These are phyloP conservation scores for Diplotaxis tenuifolia DNA, from an alignment of 345 rosid genomes.

Conservation along the genomic window DNA sequence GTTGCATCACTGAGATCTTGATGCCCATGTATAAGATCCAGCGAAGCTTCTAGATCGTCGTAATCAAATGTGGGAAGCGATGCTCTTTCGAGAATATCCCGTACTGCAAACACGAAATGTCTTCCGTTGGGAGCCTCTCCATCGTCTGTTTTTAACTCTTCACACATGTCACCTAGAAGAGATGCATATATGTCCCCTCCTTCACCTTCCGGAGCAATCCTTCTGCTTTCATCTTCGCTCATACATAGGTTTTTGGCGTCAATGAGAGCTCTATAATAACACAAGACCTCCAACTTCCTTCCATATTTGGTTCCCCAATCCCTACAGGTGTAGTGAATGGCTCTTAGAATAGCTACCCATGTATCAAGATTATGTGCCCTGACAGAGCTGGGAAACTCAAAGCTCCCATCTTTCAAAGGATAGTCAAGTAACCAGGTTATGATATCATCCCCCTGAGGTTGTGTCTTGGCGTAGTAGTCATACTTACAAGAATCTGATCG, in stretches of 20 bases:
- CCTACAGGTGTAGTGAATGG: slow-evolving; percentile 25
- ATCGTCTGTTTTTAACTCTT: neutral
- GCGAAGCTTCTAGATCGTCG: neutral
- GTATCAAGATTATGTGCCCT: slow-evolving; percentile 19
- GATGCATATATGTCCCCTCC: slow-evolving; percentile 26
- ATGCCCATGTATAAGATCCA: slow-evolving; percentile 11
- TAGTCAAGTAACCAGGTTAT: slow-evolving; percentile 24
- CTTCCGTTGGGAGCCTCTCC: neutral
- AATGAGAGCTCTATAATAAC: neutral
- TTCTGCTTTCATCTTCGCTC: slow-evolving; percentile 22
- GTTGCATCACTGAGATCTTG: slow-evolving; percentile 8
- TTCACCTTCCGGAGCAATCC: slow-evolving; percentile 5
- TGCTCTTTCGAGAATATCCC: slow-evolving; percentile 23
- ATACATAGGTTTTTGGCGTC: neutral
- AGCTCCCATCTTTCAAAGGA: slow-evolving; percentile 8
- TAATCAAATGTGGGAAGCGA: neutral
- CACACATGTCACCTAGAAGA: slow-evolving; percentile 15
- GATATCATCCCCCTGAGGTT: slow-evolving; percentile 28
- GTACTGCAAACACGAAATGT: slow-evolving; percentile 13
- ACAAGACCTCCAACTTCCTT: neutral
- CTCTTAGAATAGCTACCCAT: slow-evolving; percentile 28
- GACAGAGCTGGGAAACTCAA: slow-evolving; percentile 19
- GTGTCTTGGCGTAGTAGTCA: slow-evolving; percentile 20
- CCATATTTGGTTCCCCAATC: slow-evolving; percentile 2
- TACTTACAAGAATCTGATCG: slow-evolving; percentile 4